Conservation (phyloP, 371 early-diverging fungal genomes). For the Mucor circinelloides region DNA sequence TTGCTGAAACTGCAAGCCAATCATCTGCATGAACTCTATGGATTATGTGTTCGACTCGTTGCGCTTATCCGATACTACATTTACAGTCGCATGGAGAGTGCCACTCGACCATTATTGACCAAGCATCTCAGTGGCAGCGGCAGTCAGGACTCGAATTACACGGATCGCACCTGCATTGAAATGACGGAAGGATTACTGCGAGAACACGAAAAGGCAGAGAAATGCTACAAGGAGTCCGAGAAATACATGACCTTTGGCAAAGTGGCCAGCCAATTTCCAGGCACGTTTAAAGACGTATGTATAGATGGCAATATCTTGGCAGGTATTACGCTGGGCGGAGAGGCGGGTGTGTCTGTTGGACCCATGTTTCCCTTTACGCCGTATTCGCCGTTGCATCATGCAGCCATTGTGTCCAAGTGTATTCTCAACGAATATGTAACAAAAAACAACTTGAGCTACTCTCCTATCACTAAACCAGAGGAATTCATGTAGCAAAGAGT, state of each 20-base stretch:
- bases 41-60: slow-evolving; percentile 24
- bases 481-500: slow-evolving; percentile 47
- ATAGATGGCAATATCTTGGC: slow-evolving; percentile 30
- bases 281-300: slow-evolving; percentile 28
- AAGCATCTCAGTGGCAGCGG: not conserved
- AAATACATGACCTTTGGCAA: slow-evolving; percentile 19
- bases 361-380: slow-evolving; percentile 43
- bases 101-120: not conserved
- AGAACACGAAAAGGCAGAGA: slow-evolving; percentile 31
- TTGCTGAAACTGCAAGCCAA: slow-evolving; percentile 19
- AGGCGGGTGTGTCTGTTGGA: slow-evolving; percentile 32
- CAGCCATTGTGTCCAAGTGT: slow-evolving; percentile 43
- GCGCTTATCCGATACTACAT: slow-evolving; percentile 34
- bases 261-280: slow-evolving; percentile 28
- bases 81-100: slow-evolving; percentile 19
- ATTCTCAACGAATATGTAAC: slow-evolving; percentile 31
- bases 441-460: slow-evolving; percentile 22
- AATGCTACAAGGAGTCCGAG: slow-evolving; percentile 29
- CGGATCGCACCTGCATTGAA: slow-evolving; percentile 10
- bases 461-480: slow-evolving; percentile 24
- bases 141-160: not conserved
- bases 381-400: slow-evolving; percentile 34
- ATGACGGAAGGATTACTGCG: slow-evolving; percentile 17
- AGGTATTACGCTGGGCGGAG: slow-evolving; percentile 43
- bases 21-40: slow-evolving; percentile 19